These are phyloP conservation scores for Carex scoparia DNA, from an alignment of 176 grass and related monocot genomes.

Conservation along the genomic window DNA sequence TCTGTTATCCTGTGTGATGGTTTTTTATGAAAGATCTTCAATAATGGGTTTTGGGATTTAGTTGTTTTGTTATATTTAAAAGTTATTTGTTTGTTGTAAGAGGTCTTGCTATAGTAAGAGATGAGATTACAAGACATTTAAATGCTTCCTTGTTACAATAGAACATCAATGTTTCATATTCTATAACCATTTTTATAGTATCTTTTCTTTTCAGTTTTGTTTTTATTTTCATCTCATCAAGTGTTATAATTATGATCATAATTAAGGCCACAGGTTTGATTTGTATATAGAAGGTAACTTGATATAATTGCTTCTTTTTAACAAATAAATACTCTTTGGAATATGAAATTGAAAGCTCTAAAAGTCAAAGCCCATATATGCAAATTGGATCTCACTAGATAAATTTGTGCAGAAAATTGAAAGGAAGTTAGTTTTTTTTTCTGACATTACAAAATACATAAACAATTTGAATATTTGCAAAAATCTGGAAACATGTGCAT, in stretches of 20 bases:
- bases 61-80: not conserved
- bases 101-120: not conserved
- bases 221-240: not conserved
- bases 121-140: not conserved
- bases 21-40: constrained; percentile 10
- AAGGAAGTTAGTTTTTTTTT: not conserved
- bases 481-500: constrained; percentile 2
- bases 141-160: constrained; percentile 2
- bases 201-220: not conserved
- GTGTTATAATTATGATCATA: not conserved
- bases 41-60: constrained; percentile 6
- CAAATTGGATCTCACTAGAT: not conserved
- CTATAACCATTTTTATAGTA: not conserved
- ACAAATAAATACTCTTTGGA: not conserved
- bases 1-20: constrained; percentile 5
- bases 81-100: constrained; percentile 10
- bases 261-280: not conserved
- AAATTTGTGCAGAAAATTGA: not conserved
- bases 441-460: not conserved
- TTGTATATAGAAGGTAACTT: not conserved
- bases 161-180: not conserved
- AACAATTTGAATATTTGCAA: not conserved
- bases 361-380: not conserved
- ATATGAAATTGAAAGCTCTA: not conserved
- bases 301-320: not conserved